Evolutionary conservation across 257 asterid species (phyloP), one percentile per base, ranked within the genome.

Genomic region (Ajuga chamaepitys): DNA sequence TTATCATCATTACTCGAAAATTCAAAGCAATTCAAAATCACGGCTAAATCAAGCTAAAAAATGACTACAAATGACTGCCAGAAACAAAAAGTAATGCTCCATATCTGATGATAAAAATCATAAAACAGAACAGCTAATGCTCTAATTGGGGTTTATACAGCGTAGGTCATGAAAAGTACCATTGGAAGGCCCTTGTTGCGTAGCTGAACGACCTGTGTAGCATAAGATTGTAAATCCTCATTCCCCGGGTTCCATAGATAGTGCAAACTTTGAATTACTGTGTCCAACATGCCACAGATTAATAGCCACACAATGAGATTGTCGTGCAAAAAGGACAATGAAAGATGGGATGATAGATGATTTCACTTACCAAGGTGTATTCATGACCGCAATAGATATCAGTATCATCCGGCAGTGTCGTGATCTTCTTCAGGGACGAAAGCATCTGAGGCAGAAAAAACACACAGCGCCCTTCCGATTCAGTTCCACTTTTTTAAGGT

Each of bases 221-320:
- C 96, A 77, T 85, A 93, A 47, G 92, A 82, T 71, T 74, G 88
- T 78, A 93, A 73, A 50, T 87, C 90, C 66, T 80, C 70, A 58
- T 93, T 93, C 68, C n/a, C 85, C 82, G 20, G 95, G 92, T 75
- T 93, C 99, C 64, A 93, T 77, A 28, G 96, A 85, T 42, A 89
- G 81, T 11, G 99, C 99, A 58, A 93, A 93, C 88, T 89, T 87
- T 34, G 96, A 87, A 82, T 89, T 93, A 75, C 95, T 89, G 97
- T 93, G 95, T 48, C 54, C 21, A 53, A 64, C 63, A 54, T 18
- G 57, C 48, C 59, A 75, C 16, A 74, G 34, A 30, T 14, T 34
- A 48, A 66, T 56, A 72, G n/a, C 54, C 71, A 25, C 54, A 44
- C 11, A 66, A 70, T n/a, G n/a, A n/a, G n/a, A n/a, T n/a, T n/a